Evolutionary conservation across 352 stramenopile species (phyloP), one percentile per base, ranked within the genome.

Genomic region (Phytopythium mirpurense): DNA sequence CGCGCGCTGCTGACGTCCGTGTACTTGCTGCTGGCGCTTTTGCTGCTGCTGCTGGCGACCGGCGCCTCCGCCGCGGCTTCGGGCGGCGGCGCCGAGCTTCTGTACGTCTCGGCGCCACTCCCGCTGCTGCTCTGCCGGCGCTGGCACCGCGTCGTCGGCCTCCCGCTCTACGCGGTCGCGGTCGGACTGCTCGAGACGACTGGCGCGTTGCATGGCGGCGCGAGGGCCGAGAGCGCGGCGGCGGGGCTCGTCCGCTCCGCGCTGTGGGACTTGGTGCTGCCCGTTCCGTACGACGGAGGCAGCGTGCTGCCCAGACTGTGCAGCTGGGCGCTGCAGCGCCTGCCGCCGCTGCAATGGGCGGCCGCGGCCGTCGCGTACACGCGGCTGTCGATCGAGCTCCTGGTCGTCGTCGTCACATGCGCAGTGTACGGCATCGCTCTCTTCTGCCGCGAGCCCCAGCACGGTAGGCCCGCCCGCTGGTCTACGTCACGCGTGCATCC

Each of bases 371-470:
- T 72, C 29, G 56, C 51, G 36, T 70, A 68, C 57, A 48, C 78
- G 18, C 68, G 72, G 12, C 41, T 93, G 5, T 45, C 56, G 12
- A 26, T 74, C 18, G 79, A 89, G 26, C 19, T 92, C 1, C 24
- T 78, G 2, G 21, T 88, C 6, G 78, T 75, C 0, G 46, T 82
- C 18, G 41, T 46, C 8, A 72, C 88, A 8, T 88, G 78, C 47
- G 51, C 54, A 8, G 67, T 75, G 23, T 91, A 89, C 51, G 60
- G 65, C 31, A 63, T 93, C 44, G 70, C 71, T 11, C 63, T 77
- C 9, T 89, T 90, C 54, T 90, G 79, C 50, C 67, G 78, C 9
- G 78, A 85, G 38, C 78, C 83, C 43, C 74, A 83, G 18, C 71
- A 87, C 35, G 83, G 83, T 93, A 75, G 44, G 24, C 12, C 31